Evolutionary conservation across 2,329 filamentous ascomycete genomes (phyloP), one percentile per base, ranked within the genome.

Genomic region (Aspergillus transmontanensis): DNA sequence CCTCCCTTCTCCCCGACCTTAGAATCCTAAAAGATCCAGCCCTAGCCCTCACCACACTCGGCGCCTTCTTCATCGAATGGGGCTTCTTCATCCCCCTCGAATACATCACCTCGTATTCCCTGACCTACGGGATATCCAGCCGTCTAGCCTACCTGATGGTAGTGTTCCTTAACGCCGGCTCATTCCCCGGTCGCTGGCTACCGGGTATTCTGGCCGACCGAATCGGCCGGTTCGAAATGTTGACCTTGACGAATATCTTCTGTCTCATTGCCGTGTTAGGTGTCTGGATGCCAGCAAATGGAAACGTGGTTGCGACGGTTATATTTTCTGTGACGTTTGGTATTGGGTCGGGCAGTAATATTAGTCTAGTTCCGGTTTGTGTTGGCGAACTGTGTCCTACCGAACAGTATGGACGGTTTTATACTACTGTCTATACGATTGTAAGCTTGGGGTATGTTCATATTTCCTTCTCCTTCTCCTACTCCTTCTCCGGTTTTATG

Each of bases 331-430:
- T 71, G 6, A 58, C 70, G 4, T 73, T 80, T 59, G 78, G 79
- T 1, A 79, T 81, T 58, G 73, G 67, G 1, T 74, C 71, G 36
- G 79, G 79, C 0, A 74, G 71, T 16, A 79, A 79, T 48, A 75
- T 81, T 57, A 76, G 73, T 43, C 59, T 81, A 55, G 76, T 75
- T 11, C 79, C 78, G 0, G 75, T 80, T 1, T 84, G 81, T 63
- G 73, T 84, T 2, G 80, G 81, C 2, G 80, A 84, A 68, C 69
- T 84, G 9, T 84, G 82, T 66, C 68, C 71, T 1, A 76, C 74
- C 0, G 71, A 78, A 48, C 70, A 77, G 50, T 83, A 82, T 69
- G 79, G 78, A 2, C 66, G 73, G n/a, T 79, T 77, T 55, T 79
- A 76, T 63, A 72, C 75, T 0, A 80, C 75, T 26, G 67, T 69